These are phyloP conservation scores for Lithocarpus polystachyus DNA, from an alignment of 306 rosid genomes.

Conservation along the genomic window DNA sequence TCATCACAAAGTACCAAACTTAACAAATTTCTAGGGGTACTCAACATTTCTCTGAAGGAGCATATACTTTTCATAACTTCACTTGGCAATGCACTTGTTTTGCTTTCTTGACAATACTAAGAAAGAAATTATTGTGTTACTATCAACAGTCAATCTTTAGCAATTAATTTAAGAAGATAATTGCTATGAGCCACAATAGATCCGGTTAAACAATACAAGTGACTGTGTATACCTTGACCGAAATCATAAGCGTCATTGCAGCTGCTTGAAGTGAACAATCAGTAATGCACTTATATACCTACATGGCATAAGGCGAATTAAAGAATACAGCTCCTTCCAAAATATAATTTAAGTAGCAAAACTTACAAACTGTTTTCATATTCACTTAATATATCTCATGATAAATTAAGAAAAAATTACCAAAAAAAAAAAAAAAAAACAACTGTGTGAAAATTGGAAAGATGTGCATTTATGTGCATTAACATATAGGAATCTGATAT, in stretches of 20 bases:
- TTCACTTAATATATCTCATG: background rate
- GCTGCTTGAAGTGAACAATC: background rate
- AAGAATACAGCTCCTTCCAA: background rate
- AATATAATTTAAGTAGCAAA: background rate
- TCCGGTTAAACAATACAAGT: background rate
- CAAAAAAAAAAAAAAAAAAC: background rate
- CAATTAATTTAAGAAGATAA: background rate
- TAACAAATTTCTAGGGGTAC: background rate
- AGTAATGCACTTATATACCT: background rate
- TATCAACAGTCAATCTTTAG: background rate
- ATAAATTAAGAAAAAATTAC: background rate
- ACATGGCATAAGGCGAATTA: background rate
- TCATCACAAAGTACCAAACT: background rate
- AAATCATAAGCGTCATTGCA: background rate
- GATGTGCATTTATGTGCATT: background rate
- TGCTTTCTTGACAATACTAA: background rate
- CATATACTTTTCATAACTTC: background rate
- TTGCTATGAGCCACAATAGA: background rate
- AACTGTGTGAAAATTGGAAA: background rate
- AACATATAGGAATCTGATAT: background rate
- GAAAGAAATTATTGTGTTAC: background rate
- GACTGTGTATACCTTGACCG: background rate
- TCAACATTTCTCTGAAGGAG: background rate
- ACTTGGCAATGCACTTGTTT: background rate
- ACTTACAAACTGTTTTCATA: background rate